Percentiles rank a stretch among this genome's conserved stretches.
phyloP scores from a whole-genome alignment of 148 eudicot species.

The Camellia granthamiana region DNA sequence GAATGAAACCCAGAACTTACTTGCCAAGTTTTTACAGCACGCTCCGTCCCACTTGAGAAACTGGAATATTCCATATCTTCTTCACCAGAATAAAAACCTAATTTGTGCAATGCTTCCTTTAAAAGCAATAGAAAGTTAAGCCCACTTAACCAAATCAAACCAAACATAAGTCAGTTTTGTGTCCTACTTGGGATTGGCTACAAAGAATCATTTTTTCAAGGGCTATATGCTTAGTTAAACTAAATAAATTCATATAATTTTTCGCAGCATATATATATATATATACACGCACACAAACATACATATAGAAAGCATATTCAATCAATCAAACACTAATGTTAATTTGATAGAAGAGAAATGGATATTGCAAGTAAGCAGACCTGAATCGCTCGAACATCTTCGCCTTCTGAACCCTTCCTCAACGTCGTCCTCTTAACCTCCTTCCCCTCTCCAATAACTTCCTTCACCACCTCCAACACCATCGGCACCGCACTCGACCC shows the following conservation, averaged over 20 bases:
- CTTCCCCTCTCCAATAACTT: constrained; percentile 23
- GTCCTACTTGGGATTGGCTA: too few relatives aligned
- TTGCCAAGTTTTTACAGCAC: constrained; percentile 98
- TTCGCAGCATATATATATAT: too few relatives aligned
- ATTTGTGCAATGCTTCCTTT: constrained; percentile 76
- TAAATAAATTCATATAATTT: too few relatives aligned
- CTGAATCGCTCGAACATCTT: constrained; percentile 71
- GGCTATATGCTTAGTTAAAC: too few relatives aligned
- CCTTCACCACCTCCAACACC: constrained; percentile 31
- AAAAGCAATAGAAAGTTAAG: neutral
- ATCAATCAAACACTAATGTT: neutral
- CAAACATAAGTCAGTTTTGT: too few relatives aligned
- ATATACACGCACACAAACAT: too few relatives aligned
- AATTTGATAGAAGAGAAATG: constrained; percentile 10
- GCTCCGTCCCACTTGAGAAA: constrained; percentile 75
- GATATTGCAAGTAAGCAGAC: constrained; percentile 32
- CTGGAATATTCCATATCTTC: constrained; percentile 86
- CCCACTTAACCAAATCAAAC: neutral
- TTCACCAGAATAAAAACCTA: constrained; percentile 92
- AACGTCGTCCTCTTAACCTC: constrained; percentile 31
- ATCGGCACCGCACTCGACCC: constrained; percentile 37
- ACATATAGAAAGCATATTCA: too few relatives aligned
- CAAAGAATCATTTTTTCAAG: too few relatives aligned
- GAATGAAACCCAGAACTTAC: constrained; percentile 42
- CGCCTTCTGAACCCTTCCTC: constrained; percentile 77